Evolutionary conservation across 2,329 filamentous ascomycete genomes (phyloP), one percentile per base, ranked within the genome.

Genomic region (Cladosporium sp.): DNA sequence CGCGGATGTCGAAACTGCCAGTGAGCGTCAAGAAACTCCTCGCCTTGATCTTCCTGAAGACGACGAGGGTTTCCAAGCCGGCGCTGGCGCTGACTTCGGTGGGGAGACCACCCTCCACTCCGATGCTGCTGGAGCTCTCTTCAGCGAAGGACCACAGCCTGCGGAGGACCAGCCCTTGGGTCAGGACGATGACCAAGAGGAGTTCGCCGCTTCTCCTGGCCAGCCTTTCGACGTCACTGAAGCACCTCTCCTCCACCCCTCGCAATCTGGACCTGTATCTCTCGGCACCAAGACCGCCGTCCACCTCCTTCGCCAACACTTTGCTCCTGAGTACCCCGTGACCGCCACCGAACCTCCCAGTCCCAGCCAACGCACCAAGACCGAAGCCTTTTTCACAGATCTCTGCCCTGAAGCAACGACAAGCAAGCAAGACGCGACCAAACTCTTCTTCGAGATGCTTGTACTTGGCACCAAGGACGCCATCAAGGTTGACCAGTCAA

Each of bases 371-470:
- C 86, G 92, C 68, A 88, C 88, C 73, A 88, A 88, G 72, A 83
- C 82, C 22, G 85, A 85, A 12, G 91, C 96, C 3, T 81, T 95
- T 3, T 97, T 99, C 80, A 93, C 97, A 69, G 89, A 96, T 59
- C 82, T 99, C 50, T 82, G 97, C 36, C 94, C 94, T 0, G 90
- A 96, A 75, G 78, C 82, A 64, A 84, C 83, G 61, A 93, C 93
- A 0, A 91, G 84, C 65, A 90, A 90, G 74, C 88, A 89, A 8
- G 94, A 97, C 68, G 94, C 94, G 0, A 99, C 94, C 43, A 97
- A 97, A 82, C 97, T 99, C 92, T 99, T 99, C 79, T 99, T 99
- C 69, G 94, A 99, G 76, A 88, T 94, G 57, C 81, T 99, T 22
- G 94, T 99, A 3, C 82, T 99, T 49, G 94, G 93, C 5, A 99